Evolutionary conservation across 345 rosid genomes (phyloP).

Genomic region (Camelina sativa): DNA sequence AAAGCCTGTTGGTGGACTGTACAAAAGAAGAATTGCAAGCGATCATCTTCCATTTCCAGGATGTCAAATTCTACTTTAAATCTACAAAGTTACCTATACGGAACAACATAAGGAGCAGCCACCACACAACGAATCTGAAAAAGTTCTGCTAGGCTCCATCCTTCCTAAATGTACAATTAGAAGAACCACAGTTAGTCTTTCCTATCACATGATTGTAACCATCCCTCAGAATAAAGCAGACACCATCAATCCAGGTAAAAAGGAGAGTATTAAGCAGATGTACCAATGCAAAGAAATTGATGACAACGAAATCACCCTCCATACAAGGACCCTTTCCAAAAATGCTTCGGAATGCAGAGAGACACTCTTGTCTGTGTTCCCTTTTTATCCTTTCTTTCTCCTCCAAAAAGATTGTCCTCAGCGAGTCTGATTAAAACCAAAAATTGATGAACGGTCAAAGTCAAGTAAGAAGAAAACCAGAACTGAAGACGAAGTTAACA

Average conservation of each 20-base stretch:
- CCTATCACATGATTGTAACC: conserved; percentile 4
- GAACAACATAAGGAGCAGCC: conserved; percentile 95
- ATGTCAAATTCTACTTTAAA: conserved; percentile 13
- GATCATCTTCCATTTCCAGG: conserved; percentile 4
- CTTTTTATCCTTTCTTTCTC: conserved; percentile 50
- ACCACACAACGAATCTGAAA: conserved; percentile 69
- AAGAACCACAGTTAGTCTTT: conserved; percentile 1
- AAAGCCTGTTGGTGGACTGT: conserved; percentile 82
- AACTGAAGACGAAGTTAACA: not conserved
- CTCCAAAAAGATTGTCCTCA: conserved; percentile 40
- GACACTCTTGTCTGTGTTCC: conserved; percentile 73
- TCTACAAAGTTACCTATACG: conserved; percentile 64
- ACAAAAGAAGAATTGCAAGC: conserved; percentile 24
- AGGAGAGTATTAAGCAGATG: not conserved
- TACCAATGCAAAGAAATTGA: conserved; percentile 94
- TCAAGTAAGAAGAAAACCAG: not conserved
- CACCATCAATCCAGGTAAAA: conserved; percentile 14
- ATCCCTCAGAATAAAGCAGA: not conserved
- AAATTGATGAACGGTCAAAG: not conserved
- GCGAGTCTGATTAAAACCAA: conserved; percentile 41
- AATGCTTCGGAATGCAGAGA: conserved; percentile 53
- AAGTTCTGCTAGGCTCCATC: conserved; percentile 94
- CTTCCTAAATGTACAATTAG: conserved; percentile 60
- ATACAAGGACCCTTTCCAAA: conserved; percentile 57
- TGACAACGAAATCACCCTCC: conserved; percentile 71